Conservation (phyloP, 2,329 filamentous ascomycete genomes). For the Phyllosticta paracitricarpa region DNA sequence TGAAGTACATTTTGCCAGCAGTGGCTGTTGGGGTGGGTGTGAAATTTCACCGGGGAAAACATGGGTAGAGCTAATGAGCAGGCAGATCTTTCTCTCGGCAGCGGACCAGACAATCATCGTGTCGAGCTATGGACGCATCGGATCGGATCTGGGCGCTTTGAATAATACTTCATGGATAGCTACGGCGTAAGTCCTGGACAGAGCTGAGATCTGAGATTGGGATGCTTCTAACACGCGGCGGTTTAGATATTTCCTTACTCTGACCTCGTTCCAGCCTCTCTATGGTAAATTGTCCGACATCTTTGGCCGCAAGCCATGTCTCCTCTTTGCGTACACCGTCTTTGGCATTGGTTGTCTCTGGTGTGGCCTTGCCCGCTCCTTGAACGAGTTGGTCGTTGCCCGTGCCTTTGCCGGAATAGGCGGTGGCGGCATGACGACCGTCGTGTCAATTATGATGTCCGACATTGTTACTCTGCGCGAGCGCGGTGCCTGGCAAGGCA, state of each 20-base stretch:
- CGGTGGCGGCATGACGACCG: conserved; percentile 61
- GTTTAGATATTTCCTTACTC: conserved; percentile 57
- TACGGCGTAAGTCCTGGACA: conserved; percentile 34
- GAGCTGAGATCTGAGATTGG: background rate
- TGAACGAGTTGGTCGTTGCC: conserved; percentile 56
- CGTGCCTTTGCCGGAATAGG: conserved; percentile 56
- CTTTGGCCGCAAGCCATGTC: conserved; percentile 56
- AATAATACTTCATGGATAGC: conserved; percentile 70
- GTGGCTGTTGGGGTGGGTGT: conserved; percentile 50
- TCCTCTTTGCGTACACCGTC: conserved; percentile 54
- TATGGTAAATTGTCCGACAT: conserved; percentile 64
- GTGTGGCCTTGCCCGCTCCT: conserved; percentile 54
- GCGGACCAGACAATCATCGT: conserved; percentile 70
- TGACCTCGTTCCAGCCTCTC: conserved; percentile 65
- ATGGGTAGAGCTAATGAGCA: background rate
- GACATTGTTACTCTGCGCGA: conserved; percentile 62
- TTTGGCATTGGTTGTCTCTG: conserved; percentile 56
- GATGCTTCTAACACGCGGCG: background rate
- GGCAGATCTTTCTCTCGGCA: conserved; percentile 59
- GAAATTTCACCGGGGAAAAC: background rate
- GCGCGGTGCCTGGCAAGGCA: conserved; percentile 63
- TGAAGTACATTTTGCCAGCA: conserved; percentile 52
- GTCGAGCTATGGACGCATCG: conserved; percentile 68
- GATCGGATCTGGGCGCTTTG: conserved; percentile 62
- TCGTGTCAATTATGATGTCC: conserved; percentile 59